Base-by-base conservation (phyloP, 257 asterid genomes). In the Lycium ferocissimum region DNA sequence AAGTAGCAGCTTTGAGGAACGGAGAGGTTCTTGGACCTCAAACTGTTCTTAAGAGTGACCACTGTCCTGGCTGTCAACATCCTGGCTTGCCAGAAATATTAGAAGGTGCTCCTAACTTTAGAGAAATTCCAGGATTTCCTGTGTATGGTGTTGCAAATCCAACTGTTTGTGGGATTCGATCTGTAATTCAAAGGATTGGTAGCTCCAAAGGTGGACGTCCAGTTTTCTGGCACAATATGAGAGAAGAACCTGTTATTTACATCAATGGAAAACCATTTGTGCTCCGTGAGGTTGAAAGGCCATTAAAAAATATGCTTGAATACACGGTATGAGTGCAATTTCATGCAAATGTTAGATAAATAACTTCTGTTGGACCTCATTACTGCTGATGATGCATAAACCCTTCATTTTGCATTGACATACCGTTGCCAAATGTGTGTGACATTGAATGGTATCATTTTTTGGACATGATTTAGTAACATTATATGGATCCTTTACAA, bases 81-180 rank as follows among this genome's bases (percentile, higher is more conserved):
- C 94, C 94, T 87, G 86, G 88, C 85, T 92, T 96, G 84, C 95
- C 92, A 58, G 99, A 94, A 89, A 91, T 95, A 90, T 85, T 96
- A 86, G 99, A 94, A 73, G 99, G 99, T 90, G 98, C 99, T 89
- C 99, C 99, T 58, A 96, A 96, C 91, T 96, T 94, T 82, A 92
- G 99, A 88, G 95, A 93, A 90, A 93, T 96, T 88, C 98, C 98
- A 63, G 97, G 97, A 59, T 96, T 94, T 89, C 98, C 98, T 33
- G 99, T 96, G 72, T 96, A 93, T 91, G 99, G 99, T 69, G 99
- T 96, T 89, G 99, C 99, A 80, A 96, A 93, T 89, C 99, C 99
- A 65, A 96, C 99, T 22, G 88, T 92, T 47, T 95, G 91, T 85
- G 99, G 99, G 76, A 96, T 96, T 83, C 94, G 90, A 62, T 94